phyloP scores from a whole-genome alignment of 1,284 basidiomycete genomes.

The Flammula alnicola region DNA sequence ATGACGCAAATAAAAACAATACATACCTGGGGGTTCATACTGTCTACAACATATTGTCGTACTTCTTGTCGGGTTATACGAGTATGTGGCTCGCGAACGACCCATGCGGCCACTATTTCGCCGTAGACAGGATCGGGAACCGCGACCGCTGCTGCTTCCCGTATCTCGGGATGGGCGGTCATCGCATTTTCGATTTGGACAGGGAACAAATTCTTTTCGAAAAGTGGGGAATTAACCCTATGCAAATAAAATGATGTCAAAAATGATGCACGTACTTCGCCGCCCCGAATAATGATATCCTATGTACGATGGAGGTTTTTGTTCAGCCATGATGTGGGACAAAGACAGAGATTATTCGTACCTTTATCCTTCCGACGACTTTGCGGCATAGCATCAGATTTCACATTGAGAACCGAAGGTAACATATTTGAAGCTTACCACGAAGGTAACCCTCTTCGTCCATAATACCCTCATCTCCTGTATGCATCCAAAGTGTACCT shows the following conservation, averaged over 20 bases:
- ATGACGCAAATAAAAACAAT: background rate
- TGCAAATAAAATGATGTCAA: background rate
- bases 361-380: constrained; percentile 84
- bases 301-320: constrained; percentile 32
- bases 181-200: constrained; percentile 85
- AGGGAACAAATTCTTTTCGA: constrained; percentile 75
- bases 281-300: constrained; percentile 89
- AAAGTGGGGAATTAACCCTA: background rate
- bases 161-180: constrained; percentile 62
- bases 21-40: constrained; percentile 78
- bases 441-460: constrained; percentile 82
- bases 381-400: background rate
- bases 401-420: background rate
- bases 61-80: constrained; percentile 55
- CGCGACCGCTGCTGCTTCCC: constrained; percentile 76
- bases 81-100: constrained; percentile 54
- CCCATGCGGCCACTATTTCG: constrained; percentile 82
- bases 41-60: constrained; percentile 51
- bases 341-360: constrained; percentile 24
- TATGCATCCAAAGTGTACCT: constrained; percentile 81
- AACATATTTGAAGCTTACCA: constrained; percentile 46
- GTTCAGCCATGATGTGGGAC: background rate
- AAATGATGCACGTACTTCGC: constrained; percentile 55
- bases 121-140: constrained; percentile 76
- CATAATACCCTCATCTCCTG: constrained; percentile 83